Evolutionary conservation across 352 stramenopile genomes (phyloP).

Genomic region (Globisporangium yorkense): DNA sequence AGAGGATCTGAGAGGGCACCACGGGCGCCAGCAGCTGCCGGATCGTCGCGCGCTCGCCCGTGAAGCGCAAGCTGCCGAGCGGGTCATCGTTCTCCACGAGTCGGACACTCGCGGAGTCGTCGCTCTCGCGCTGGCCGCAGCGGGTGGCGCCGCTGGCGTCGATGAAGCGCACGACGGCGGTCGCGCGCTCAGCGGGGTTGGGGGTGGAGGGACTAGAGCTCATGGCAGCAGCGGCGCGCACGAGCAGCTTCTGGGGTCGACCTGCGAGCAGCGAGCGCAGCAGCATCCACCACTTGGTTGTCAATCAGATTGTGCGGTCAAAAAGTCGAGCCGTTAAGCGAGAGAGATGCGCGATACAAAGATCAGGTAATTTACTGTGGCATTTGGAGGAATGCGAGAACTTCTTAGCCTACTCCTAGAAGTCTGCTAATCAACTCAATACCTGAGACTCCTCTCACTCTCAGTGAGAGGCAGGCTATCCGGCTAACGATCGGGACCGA

Average conservation of each 20-base stretch:
- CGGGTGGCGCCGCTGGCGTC: slow-evolving; percentile 47
- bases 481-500: too few relatives aligned
- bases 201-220: slow-evolving; percentile 9
- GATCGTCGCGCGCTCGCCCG: slow-evolving; percentile 51
- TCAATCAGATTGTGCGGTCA: neutral
- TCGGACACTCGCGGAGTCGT: slow-evolving; percentile 28
- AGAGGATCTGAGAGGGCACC: slow-evolving; percentile 75
- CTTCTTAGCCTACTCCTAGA: too few relatives aligned
- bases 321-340: neutral
- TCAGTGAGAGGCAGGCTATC: too few relatives aligned
- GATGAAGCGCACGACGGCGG: slow-evolving; percentile 60
- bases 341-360: too few relatives aligned
- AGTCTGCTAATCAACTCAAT: too few relatives aligned
- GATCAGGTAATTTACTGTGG: too few relatives aligned
- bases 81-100: slow-evolving; percentile 67
- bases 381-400: too few relatives aligned
- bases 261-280: slow-evolving; percentile 27
- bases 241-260: slow-evolving; percentile 21
- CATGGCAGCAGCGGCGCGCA: slow-evolving; percentile 4
- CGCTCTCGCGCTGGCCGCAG: slow-evolving; percentile 44
- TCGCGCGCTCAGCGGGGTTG: slow-evolving; percentile 25
- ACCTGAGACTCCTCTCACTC: too few relatives aligned
- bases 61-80: slow-evolving; percentile 57
- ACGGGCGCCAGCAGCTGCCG: slow-evolving; percentile 75
- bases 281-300: slow-evolving; percentile 5